Percentiles rank a stretch among this genome's conserved stretches.
Evolutionary conservation across 805 yeast genomes (phyloP).

Genomic region (Teunomyces aglyptinius): DNA sequence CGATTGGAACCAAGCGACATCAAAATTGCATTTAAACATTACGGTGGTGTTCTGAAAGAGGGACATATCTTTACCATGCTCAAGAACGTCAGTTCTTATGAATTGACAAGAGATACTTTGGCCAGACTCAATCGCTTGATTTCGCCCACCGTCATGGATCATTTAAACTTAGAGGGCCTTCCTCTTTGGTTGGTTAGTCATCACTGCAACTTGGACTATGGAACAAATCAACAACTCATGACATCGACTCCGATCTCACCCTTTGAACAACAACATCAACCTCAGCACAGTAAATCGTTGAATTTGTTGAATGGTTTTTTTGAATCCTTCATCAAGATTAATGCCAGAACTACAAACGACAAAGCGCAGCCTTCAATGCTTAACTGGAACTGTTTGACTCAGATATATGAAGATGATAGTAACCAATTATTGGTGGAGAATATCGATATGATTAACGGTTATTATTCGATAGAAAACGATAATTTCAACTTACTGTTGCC

Average conservation of each 20-base stretch:
- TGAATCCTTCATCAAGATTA: slow-evolving; percentile 23
- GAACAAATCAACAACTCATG: slow-evolving; percentile 6
- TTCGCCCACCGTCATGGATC: slow-evolving; percentile 3
- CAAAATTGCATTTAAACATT: slow-evolving; percentile 6
- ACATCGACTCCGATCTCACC: slow-evolving; percentile 19
- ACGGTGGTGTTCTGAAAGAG: not conserved
- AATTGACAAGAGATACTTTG: not conserved
- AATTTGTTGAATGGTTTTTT: slow-evolving; percentile 20
- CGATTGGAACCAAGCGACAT: slow-evolving; percentile 5
- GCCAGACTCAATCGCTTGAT: not conserved
- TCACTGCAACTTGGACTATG: slow-evolving; percentile 1
- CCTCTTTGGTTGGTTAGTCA: slow-evolving; percentile 19
- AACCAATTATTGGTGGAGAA: slow-evolving; percentile 19
- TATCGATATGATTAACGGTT: slow-evolving; percentile 34
- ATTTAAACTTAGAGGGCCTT: slow-evolving; percentile 6
- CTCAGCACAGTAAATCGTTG: slow-evolving; percentile 4
- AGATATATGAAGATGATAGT: slow-evolving; percentile 20
- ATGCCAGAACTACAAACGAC: slow-evolving; percentile 10
- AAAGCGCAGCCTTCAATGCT: slow-evolving; percentile 14
- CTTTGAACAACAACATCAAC: slow-evolving; percentile 6
- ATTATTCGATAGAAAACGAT: slow-evolving; percentile 13
- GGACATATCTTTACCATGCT: slow-evolving; percentile 6
- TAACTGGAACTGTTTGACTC: slow-evolving; percentile 29
- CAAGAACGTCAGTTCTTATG: not conserved
- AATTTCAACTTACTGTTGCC: slow-evolving; percentile 32